Base-by-base conservation (phyloP, 345 rosid genomes). In the Rubroshorea leprosula region DNA sequence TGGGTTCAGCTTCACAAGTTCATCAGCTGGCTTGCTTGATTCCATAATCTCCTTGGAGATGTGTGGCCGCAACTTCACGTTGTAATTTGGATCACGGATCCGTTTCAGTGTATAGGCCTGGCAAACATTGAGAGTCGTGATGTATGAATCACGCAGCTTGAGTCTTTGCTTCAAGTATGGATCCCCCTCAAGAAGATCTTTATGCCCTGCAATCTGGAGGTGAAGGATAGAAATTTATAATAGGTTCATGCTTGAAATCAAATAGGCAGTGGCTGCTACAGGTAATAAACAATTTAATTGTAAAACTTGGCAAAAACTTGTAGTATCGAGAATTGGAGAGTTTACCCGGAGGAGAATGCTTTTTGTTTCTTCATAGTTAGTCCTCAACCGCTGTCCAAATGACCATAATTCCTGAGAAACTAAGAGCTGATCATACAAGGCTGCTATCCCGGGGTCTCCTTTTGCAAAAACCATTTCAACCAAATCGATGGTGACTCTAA, bases 381-480 rank as follows among this genome's bases (percentile, higher is more conserved):
- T 60, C 48, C 95, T 85, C 69, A 93, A 71, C 21, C 57, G 72
- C 76, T 85, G 88, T 48, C 97, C 99, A 7, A 93, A 83, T 6
- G 96, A 70, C 60, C 75, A 74, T 41, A 93, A 67, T 43, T 89
- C 93, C 66, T 76, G 61, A 2, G 95, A 83, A 38, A 93, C 99
- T 11, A 93, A 94, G 43, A 93, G 91, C 61, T 82, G 83, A 79
- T 93, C 97, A 38, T 82, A 85, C 43, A 87, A 68, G 59, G 96
- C 89, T 11, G 99, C 97, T 25, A 93, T 93, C 1, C 87, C 94
- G 0, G 97, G 97, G 77, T 93, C 96, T 57, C 94, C 99, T 77
- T 93, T 93, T 27, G 97, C 97, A 23, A 93, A 89, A 65, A 93
- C 99, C 99, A 93, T 93, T 66, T 93, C 99, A 22, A 93, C 79